Conservation (phyloP, 345 rosid genomes). For the Euphorbia tirucalli region DNA sequence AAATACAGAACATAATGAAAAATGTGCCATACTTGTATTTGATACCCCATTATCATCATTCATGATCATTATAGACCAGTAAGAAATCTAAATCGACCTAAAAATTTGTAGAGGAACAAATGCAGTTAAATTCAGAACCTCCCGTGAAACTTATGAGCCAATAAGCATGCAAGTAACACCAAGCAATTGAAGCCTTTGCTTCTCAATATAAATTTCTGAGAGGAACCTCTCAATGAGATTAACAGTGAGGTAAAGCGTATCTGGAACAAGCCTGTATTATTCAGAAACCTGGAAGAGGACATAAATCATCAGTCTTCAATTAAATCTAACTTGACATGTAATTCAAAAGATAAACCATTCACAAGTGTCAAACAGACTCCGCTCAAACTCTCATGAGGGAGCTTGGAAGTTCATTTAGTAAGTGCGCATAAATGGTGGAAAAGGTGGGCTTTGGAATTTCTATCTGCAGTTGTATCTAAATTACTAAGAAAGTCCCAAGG, state of each 20-base stretch:
- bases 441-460: not conserved
- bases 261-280: slow-evolving; percentile 84
- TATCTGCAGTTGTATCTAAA: not conserved
- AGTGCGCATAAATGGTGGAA: not conserved
- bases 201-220: slow-evolving; percentile 59
- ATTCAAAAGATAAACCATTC: not conserved
- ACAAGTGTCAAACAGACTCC: not conserved
- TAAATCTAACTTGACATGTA: not conserved
- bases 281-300: slow-evolving; percentile 70
- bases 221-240: slow-evolving; percentile 87
- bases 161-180: slow-evolving; percentile 96
- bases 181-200: slow-evolving; percentile 86
- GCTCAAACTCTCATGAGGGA: not conserved
- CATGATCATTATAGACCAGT: not conserved
- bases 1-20: not conserved
- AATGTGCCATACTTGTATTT: not conserved
- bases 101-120: not conserved
- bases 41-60: not conserved
- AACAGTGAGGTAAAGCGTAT: slow-evolving; percentile 88
- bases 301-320: slow-evolving; percentile 12
- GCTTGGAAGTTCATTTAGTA: not conserved
- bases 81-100: not conserved
- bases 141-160: slow-evolving; percentile 71
- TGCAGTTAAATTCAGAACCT: slow-evolving; percentile 2
- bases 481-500: not conserved